Base-by-base conservation (phyloP, 441 rosid genomes). In the Eutrema salsugineum region DNA sequence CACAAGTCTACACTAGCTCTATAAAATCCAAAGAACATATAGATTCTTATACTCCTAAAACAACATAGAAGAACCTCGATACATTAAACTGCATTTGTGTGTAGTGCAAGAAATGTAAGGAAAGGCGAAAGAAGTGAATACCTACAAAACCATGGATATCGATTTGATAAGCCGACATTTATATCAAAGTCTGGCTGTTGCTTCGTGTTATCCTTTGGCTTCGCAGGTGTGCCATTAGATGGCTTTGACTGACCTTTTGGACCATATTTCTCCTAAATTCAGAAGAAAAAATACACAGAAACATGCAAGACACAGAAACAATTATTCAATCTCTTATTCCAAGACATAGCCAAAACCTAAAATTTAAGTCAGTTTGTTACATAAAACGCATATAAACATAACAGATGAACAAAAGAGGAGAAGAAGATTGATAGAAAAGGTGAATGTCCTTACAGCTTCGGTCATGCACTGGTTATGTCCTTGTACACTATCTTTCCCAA, bases 141-240 rank as follows among this genome's bases (percentile, higher is more conserved):
- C 99, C 99, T 90, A 75, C 99, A 94, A 88, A 86, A 86, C 99
- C 99, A 91, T 2, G 99, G 99, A 56, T 96, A 94, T 1, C 94
- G 88, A 17, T 83, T 80, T 2, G 97, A 85, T 56, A 94, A 73
- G 8, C 99, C 99, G 11, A 90, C 93, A 48, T 75, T 81, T 32
- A 86, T 79, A 80, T 94, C 96, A 57, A 87, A 66, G 57, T 88
- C 96, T 11, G 87, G 89, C 19, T 83, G 79, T 57, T 86, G 85
- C 83, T 86, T 90, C 0, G 82, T 30, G 15, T 75, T 82, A 57
- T 88, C 88, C 68, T 70, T 82, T 19, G 86, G 70, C 78, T 91
- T 91, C 16, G 85, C 86, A 76, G 86, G 85, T 12, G 84, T 80
- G 32, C 88, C 88, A 78, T 83, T 91, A 5, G 78, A 69, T 28